Evolutionary conservation across 352 stramenopile species (phyloP).

Genomic region (Elongisporangium senticosum): DNA sequence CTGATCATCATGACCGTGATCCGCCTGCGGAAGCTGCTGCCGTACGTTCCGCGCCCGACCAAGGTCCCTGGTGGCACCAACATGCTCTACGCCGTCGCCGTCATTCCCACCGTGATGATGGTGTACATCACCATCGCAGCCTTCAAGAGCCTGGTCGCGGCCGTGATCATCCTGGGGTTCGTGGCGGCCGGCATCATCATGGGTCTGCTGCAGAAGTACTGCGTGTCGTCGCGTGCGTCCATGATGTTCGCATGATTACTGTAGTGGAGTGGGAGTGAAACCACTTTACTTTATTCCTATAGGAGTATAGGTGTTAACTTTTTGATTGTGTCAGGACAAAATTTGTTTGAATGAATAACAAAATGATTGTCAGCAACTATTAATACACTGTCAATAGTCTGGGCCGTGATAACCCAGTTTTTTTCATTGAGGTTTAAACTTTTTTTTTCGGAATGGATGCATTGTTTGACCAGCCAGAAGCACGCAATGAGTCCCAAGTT

Average conservation of each 20-base stretch:
- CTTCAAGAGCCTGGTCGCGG: constrained; percentile 20
- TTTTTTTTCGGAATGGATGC: too few species aligned
- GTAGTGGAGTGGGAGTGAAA: background rate
- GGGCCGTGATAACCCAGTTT: background rate
- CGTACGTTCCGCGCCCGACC: constrained; percentile 63
- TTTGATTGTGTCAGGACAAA: background rate
- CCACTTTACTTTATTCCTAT: background rate
- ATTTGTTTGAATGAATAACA: background rate
- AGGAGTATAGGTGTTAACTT: background rate
- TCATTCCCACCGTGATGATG: constrained; percentile 36
- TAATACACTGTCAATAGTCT: background rate
- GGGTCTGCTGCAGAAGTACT: constrained; percentile 11
- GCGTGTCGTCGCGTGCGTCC: background rate
- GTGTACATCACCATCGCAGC: constrained; percentile 47
- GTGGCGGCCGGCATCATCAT: constrained; percentile 29
- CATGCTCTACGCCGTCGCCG: constrained; percentile 24
- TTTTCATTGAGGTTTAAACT: background rate
- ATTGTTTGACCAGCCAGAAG: too few species aligned
- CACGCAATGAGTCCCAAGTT: too few species aligned
- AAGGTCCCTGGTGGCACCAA: constrained; percentile 39
- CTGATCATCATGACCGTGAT: constrained; percentile 89
- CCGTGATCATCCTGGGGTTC: constrained; percentile 24
- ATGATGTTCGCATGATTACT: background rate
- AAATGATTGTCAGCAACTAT: background rate
- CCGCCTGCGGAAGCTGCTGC: constrained; percentile 68